phyloP scores from a whole-genome alignment of 495 filamentous ascomycete genomes.

The Aspergillus diversus region DNA sequence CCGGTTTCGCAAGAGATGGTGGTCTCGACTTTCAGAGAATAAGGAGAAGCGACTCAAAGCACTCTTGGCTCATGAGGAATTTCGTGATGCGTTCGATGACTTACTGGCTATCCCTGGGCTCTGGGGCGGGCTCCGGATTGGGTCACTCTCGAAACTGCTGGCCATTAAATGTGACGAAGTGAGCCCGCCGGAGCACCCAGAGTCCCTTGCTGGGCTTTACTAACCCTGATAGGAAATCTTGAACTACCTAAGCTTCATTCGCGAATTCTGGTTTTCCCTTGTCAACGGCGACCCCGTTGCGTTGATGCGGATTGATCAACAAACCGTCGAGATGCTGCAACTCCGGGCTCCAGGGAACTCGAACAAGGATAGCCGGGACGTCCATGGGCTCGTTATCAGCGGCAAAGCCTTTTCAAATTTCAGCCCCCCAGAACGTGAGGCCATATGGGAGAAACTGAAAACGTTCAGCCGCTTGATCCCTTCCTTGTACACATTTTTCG shows the following conservation, averaged over 20 bases:
- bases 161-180: slow-evolving; percentile 27
- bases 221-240: slow-evolving; percentile 14
- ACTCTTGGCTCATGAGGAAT: slow-evolving; percentile 12
- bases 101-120: slow-evolving; percentile 32
- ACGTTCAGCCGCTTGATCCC: slow-evolving; percentile 31
- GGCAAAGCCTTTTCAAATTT: slow-evolving; percentile 35
- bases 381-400: slow-evolving; percentile 12
- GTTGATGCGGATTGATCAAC: slow-evolving; percentile 4
- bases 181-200: no score
- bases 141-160: slow-evolving; percentile 23
- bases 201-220: no score
- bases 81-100: slow-evolving; percentile 29
- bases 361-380: slow-evolving; percentile 27
- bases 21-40: slow-evolving; percentile 23
- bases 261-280: slow-evolving; percentile 11
- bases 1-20: slow-evolving; percentile 31
- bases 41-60: slow-evolving; percentile 29
- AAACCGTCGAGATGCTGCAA: slow-evolving; percentile 21
- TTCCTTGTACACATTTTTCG: slow-evolving; percentile 40
- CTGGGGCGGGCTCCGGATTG: slow-evolving; percentile 34
- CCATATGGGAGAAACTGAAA: slow-evolving; percentile 26
- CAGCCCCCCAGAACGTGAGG: slow-evolving; percentile 23
- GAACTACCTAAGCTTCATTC: slow-evolving; percentile 3
- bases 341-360: slow-evolving; percentile 17
- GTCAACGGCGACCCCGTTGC: neutral